These are phyloP conservation scores for Rhododendron simsii DNA, from an alignment of 148 eudicot species.

Conservation along the genomic window DNA sequence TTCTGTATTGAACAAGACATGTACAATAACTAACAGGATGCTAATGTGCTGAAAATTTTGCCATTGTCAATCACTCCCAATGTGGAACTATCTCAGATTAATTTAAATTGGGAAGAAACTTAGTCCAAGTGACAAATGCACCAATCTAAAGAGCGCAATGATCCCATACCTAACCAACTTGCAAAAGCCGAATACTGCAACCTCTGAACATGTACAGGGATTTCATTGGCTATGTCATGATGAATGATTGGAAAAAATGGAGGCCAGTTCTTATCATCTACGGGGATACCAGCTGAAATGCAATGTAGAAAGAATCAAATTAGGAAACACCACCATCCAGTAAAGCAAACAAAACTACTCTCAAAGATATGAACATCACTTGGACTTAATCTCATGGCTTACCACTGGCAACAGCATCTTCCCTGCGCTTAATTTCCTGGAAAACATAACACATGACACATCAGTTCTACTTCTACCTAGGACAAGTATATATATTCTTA, in stretches of 20 bases:
- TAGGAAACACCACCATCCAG: background rate
- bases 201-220: conserved; percentile 58
- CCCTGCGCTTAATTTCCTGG: conserved; percentile 59
- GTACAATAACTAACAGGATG: background rate
- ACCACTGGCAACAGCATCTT: conserved; percentile 59
- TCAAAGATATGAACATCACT: background rate
- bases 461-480: conserved; percentile 6
- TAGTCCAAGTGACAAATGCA: background rate
- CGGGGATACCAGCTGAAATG: conserved; percentile 41
- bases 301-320: background rate
- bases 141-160: background rate
- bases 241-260: conserved; percentile 58
- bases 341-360: background rate
- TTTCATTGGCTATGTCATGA: conserved; percentile 62
- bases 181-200: conserved; percentile 66
- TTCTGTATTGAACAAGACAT: background rate
- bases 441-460: conserved; percentile 9
- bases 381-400: conserved; percentile 15
- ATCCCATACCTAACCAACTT: conserved; percentile 55
- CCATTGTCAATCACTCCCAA: background rate
- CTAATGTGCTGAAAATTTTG: background rate
- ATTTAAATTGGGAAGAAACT: background rate
- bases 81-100: background rate
- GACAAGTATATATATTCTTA: background rate
- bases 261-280: conserved; percentile 55